Evolutionary conservation across 2,329 filamentous ascomycete species (phyloP), one percentile per base, ranked within the genome.

Genomic region (Sporothrix humicola): DNA sequence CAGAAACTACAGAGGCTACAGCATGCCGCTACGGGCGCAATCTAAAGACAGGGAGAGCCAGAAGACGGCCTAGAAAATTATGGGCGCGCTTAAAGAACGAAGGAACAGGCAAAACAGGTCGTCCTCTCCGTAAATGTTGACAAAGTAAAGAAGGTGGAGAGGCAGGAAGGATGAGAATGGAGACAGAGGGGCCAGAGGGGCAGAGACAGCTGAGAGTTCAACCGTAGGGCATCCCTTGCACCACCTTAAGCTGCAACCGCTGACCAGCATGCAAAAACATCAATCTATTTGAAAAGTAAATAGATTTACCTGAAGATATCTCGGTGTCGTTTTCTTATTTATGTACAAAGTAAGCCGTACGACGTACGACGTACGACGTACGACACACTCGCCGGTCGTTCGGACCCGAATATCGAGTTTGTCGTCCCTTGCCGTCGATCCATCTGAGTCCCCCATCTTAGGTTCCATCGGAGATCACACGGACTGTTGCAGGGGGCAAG

Each of bases 41-140:
- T 61, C 31, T n/a, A 42, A 42, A 61, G 58, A 61, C 58, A 61
- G 58, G 58, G 56, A 61, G 58, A 61, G 52, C 52, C 23, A 23
- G 17, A 20, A 54, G 50, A 54, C 17, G 50, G 17, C 50, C 48
- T 7, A 20, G 5, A n/a, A 12, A 20, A 26, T 26, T 26, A 26
- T 26, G 23, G 23, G 23, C 23, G 50, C 17, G 50, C 50, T n/a
- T 7, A 6, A 54, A 54, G 8, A 31, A 42, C 10, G n/a, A 42
- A 42, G 56, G 23, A 42, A n/a, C 23, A 17, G 23, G 9, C 13
- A 13, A 61, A 42, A 31, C 31, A 13, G 56, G 56, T 23, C 26
- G 12, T 12, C 37, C 17, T 59, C 56, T 59, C 56, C 26, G 56
- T 58, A 58, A 26, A 15, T 58, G 54, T 58, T 58, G 54, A 58